These are phyloP conservation scores for Paraphoma sp. DNA, from an alignment of 2,329 filamentous ascomycete genomes.

Conservation along the genomic window DNA sequence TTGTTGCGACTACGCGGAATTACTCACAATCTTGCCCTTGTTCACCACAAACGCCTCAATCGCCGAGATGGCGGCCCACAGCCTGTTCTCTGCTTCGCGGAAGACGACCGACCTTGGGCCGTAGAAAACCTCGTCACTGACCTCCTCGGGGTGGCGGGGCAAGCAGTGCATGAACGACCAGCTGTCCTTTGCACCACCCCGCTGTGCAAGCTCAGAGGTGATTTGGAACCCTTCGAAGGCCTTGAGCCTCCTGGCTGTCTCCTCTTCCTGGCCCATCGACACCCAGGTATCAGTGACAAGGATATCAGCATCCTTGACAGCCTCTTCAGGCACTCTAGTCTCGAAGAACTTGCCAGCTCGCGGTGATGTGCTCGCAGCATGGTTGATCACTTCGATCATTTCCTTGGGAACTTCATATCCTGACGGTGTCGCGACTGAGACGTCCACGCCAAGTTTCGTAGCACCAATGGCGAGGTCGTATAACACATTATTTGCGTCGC, in stretches of 20 bases:
- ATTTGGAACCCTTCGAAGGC: constrained; percentile 92
- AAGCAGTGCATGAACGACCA: constrained; percentile 99
- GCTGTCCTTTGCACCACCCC: constrained; percentile 81
- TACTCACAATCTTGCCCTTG: constrained; percentile 73
- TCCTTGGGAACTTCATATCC: constrained; percentile 80
- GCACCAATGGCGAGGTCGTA: constrained; percentile 91
- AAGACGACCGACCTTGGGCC: constrained; percentile 85
- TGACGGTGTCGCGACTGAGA: constrained; percentile 84
- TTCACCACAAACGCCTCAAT: constrained; percentile 94
- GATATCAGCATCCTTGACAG: constrained; percentile 82
- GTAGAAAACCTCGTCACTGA: constrained; percentile 94
- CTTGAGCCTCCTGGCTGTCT: constrained; percentile 76
- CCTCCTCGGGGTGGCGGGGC: constrained; percentile 90
- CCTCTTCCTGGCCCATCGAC: constrained; percentile 95
- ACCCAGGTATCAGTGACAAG: constrained; percentile 98
- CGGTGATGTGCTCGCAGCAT: constrained; percentile 63
- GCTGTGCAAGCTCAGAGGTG: constrained; percentile 81
- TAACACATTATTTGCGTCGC: constrained; percentile 95
- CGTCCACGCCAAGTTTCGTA: constrained; percentile 83
- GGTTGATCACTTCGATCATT: constrained; percentile 76
- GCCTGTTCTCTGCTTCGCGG: constrained; percentile 89
- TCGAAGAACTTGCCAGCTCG: constrained; percentile 73
- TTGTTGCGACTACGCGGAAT: background rate
- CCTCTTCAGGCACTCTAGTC: constrained; percentile 83
- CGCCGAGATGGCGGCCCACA: constrained; percentile 87